Evolutionary conservation across 2,329 filamentous ascomycete species (phyloP), one percentile per base, ranked within the genome.

Genomic region (Aspergillus cejpii): DNA sequence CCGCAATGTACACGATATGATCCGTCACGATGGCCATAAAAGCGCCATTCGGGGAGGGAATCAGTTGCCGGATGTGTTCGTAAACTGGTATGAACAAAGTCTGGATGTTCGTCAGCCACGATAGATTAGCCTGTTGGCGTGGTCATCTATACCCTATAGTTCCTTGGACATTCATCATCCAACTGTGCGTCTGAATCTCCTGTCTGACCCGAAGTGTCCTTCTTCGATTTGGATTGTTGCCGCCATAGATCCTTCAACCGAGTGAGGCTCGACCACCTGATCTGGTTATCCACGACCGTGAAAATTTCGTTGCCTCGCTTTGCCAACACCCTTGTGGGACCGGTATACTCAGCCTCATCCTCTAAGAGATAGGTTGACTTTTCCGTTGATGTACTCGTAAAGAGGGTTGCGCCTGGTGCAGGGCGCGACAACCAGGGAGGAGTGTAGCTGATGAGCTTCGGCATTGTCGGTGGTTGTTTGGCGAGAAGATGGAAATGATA

Each of bases 251-350:
- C 85, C 71, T 94, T 94, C 59, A 97, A 66, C 47, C 83, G 80
- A 41, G 81, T 80, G 44, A 98, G 70, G 67, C 95, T 87, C 7
- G 86, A 84, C 89, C 92, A 98, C 65, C 90, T 79, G 49, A 98
- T 85, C 66, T 97, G 87, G 57, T 85, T 90, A 39, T 90, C 90
- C 31, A 85, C 83, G 15, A 89, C 90, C 10, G 88, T 82, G 62
- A 97, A 97, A 7, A 97, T 73, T 60, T 98, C 90, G 1, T 86
- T 88, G 12, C 86, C 89, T 47, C 91, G 77, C 39, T 79, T 81
- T 7, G 89, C 90, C 57, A 97, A 83, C 0, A 82, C 89, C 51
- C 71, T 73, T 15, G 63, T 67, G 1, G 78, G 68, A 2, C 74
- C 67, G n/a, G 52, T 51, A 23, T 62, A 62, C 11, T 47, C 38